Evolutionary conservation across 345 rosid species (phyloP).

Genomic region (Melastoma malabathricum): DNA sequence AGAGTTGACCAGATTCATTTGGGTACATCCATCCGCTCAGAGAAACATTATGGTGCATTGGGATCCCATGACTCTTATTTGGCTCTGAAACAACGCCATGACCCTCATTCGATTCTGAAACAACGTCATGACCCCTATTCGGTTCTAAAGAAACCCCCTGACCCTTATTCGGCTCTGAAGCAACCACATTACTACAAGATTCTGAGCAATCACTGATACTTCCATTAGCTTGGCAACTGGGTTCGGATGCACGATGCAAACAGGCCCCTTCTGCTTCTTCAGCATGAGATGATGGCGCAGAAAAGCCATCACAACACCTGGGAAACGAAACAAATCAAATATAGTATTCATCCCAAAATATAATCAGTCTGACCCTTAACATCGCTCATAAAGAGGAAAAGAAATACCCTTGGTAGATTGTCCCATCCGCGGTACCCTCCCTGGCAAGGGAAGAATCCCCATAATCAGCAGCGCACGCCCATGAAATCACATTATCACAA

Average conservation of each 20-base stretch:
- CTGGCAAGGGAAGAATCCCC: constrained; percentile 13
- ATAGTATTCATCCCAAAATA: background rate
- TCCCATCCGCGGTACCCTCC: constrained; percentile 15
- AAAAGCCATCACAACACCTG: constrained; percentile 21
- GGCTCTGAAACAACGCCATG: constrained; percentile 11
- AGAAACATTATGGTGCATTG: constrained; percentile 26
- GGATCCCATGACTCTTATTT: constrained; percentile 19
- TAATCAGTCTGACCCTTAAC: background rate
- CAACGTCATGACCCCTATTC: too few species aligned
- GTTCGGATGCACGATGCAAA: constrained; percentile 25
- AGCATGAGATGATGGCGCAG: constrained; percentile 19
- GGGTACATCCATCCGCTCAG: constrained; percentile 83
- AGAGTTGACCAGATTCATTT: constrained; percentile 76
- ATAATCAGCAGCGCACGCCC: constrained; percentile 15
- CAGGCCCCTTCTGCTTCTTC: constrained; percentile 24
- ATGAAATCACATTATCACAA: constrained; percentile 11
- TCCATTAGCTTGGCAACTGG: constrained; percentile 55
- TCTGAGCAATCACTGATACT: constrained; percentile 30
- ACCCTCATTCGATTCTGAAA: too few species aligned
- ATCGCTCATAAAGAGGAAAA: background rate
- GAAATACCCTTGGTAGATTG: constrained; percentile 20
- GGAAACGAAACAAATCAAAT: background rate
- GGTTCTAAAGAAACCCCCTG: constrained; percentile 2
- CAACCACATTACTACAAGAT: constrained; percentile 27
- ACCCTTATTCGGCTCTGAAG: constrained; percentile 24